phyloP scores from a whole-genome alignment of 2,329 filamentous ascomycete species.

The Venturia pyrina region DNA sequence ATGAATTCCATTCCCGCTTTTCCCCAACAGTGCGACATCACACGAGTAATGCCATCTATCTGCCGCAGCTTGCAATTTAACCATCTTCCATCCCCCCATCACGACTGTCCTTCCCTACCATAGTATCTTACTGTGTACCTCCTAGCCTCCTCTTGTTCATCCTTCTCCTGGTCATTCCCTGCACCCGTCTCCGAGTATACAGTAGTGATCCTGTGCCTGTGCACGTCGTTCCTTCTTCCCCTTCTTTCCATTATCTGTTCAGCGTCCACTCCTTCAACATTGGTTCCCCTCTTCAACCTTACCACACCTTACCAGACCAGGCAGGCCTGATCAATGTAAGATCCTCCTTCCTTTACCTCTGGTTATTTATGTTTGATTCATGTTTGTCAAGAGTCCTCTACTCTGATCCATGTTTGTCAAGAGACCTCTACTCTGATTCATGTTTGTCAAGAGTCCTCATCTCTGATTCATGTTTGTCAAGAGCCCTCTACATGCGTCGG shows the following conservation, averaged over 20 bases:
- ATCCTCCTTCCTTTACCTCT: not conserved
- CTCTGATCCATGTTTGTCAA: not conserved
- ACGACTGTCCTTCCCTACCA: not conserved
- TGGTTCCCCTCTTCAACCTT: too few relatives aligned
- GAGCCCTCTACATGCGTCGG: not conserved
- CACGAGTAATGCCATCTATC: constrained; percentile 2
- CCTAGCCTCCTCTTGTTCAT: not conserved
- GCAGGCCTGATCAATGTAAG: constrained; percentile 5
- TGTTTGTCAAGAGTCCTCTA: not conserved
- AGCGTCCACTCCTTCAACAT: not conserved
- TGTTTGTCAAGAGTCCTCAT: too few relatives aligned
- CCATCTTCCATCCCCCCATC: not conserved
- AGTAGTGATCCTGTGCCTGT: not conserved
- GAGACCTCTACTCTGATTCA: too few relatives aligned
- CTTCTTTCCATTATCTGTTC: not conserved
- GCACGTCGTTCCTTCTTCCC: not conserved
- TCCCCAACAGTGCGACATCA: not conserved
- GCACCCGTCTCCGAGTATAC: not conserved
- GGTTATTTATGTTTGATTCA: not conserved
- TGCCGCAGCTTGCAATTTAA: not conserved
- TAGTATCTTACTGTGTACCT: not conserved
- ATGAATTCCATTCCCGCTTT: not conserved
- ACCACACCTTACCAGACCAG: not conserved
- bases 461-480: not conserved
- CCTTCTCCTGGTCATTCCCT: not conserved